Evolutionary conservation across 2,329 filamentous ascomycete species (phyloP), one percentile per base, ranked within the genome.

Genomic region (Fusarium poae): DNA sequence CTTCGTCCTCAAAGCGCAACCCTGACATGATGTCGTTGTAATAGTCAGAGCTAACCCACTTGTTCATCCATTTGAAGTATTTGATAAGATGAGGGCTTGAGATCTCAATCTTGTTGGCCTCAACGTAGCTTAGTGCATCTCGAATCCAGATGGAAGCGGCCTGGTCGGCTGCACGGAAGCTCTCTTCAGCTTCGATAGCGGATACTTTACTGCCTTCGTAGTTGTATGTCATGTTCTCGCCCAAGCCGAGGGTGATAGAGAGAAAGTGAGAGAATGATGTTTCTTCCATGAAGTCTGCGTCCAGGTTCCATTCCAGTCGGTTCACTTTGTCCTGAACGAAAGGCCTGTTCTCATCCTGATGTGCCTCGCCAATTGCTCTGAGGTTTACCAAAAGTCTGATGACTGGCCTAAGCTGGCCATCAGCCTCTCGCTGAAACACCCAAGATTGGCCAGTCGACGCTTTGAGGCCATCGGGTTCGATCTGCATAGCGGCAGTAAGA

Each of bases 21-120:
- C 30, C 55, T 37, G 55, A 55, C 55, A 58, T 55, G 20, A 58
- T 58, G 4, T 44, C 7, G 20, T 29, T 29, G 39, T 55, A 44
- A 29, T 58, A 55, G 5, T 58, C 25, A 32, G 55, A 58, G 7
- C 21, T 18, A 5, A 55, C 12, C 55, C 55, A 58, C 25, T 55
- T 58, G 27, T 55, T 55, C 49, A 58, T 58, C 55, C 55, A 58
- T 44, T 20, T 30, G 27, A 58, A 40, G 43, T 58, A 58, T 30
- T 58, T 58, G 49, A 44, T 23, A 4, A 58, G 39, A 25, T 58
- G 55, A 37, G 55, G 39, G 16, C 55, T 58, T 4, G 20, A 55
- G 10, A 58, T 58, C 2, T 58, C 49, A 6, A 55, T 15, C 5
- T 37, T 35, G n/a, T 55, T 58, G 11, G 55, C 49, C 13, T 58